phyloP scores from a whole-genome alignment of 2,329 filamentous ascomycete genomes.

The Aspergillus chevalieri region DNA sequence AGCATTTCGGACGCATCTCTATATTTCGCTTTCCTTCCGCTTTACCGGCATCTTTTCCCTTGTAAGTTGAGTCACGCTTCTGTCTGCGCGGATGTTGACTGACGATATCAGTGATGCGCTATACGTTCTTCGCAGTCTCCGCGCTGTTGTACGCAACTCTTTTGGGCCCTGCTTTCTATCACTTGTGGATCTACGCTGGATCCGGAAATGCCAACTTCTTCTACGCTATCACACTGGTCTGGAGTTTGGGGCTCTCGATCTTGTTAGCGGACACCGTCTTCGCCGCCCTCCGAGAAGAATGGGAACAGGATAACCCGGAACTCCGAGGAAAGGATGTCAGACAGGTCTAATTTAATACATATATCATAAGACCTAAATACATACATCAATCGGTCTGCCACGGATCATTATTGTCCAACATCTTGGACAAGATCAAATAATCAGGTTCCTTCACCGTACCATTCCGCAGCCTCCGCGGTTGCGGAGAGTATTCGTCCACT shows the following conservation, averaged over 20 bases:
- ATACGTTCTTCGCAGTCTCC: slow-evolving; percentile 78
- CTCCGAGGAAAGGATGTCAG: slow-evolving; percentile 81
- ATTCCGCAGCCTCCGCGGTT: slow-evolving; percentile 43
- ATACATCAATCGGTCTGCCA: not conserved
- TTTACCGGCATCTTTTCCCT: slow-evolving; percentile 89
- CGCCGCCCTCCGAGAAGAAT: slow-evolving; percentile 83
- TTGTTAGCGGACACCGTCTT: slow-evolving; percentile 83
- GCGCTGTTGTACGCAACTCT: slow-evolving; percentile 82
- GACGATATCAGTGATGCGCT: slow-evolving; percentile 66
- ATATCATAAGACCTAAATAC: not conserved
- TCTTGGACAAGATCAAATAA: slow-evolving; percentile 51
- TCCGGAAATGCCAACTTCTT: slow-evolving; percentile 99
- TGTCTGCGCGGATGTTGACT: slow-evolving; percentile 12
- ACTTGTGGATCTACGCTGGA: slow-evolving; percentile 96
- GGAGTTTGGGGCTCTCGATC: slow-evolving; percentile 84
- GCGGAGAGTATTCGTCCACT: slow-evolving; percentile 49
- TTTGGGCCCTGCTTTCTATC: slow-evolving; percentile 89
- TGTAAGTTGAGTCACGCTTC: slow-evolving; percentile 42
- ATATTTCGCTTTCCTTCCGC: slow-evolving; percentile 73
- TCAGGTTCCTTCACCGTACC: slow-evolving; percentile 45
- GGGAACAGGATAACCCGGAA: slow-evolving; percentile 86
- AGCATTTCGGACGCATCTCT: slow-evolving; percentile 84
- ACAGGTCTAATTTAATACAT: slow-evolving; percentile 57
- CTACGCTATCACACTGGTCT: slow-evolving; percentile 97
- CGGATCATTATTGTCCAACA: slow-evolving; percentile 14